Evolutionary conservation across 2,329 filamentous ascomycete species (phyloP), one percentile per base, ranked within the genome.

Genomic region (Diaporthe citrichinensis): DNA sequence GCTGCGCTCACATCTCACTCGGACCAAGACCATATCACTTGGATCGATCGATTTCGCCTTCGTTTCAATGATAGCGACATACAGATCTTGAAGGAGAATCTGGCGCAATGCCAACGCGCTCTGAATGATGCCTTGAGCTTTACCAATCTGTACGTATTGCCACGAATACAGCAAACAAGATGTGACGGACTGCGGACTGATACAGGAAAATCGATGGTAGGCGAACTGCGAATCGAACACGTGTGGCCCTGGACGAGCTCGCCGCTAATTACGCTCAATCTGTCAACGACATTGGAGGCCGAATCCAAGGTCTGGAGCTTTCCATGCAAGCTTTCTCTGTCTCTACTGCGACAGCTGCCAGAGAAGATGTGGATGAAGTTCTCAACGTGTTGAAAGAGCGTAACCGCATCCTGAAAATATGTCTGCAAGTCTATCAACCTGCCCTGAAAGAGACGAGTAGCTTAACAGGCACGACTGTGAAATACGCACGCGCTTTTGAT

Each of bases 31-130:
- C 71, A 53, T 10, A 53, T 62, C 25, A 61, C 44, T 14, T 73
- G 41, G 71, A 34, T 58, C 10, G 71, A 72, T 51, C 71, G 71
- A 4, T 34, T 72, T 3, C 57, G 71, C 17, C 41, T 72, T 4
- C n/a, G 41, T 14, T 62, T 72, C 41, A 49, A 72, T 41, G 71
- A 72, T n/a, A 23, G 71, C 23, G 71, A 72, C 4, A 61, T 72
- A 5, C 44, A 25, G 6, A 14, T 72, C 23, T 53, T 72, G 23
- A 72, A 61, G 9, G 71, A 72, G 20, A 62, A 72, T 20, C 20
- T 72, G 28, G 71, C 71, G 44, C 71, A 72, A 2, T 62, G 71
- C 36, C 71, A 72, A 25, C 55, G 55, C 28, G 62, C 71, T 25
- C 34, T 72, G 20, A 55, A 20, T 12, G 71, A 61, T 39, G 55